These are phyloP conservation scores for Neospermospora avenae DNA, from an alignment of 2,329 filamentous ascomycete species.

Conservation along the genomic window DNA sequence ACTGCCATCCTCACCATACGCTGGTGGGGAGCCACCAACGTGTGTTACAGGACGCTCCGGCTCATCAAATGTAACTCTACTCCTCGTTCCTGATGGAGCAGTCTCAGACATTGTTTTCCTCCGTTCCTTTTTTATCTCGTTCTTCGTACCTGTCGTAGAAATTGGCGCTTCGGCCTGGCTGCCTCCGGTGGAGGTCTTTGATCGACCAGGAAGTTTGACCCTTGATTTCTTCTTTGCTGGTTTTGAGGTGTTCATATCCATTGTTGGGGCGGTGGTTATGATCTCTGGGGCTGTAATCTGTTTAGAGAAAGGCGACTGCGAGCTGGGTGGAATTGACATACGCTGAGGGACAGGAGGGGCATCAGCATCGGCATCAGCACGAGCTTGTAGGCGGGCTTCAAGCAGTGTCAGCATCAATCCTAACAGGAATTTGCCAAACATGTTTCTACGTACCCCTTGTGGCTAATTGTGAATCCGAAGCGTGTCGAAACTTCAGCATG, in stretches of 20 bases:
- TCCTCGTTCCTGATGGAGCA: constrained; percentile 35
- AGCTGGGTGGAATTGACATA: constrained; percentile 38
- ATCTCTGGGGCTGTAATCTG: constrained; percentile 60
- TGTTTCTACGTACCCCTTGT: constrained; percentile 41
- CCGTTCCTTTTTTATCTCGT: constrained; percentile 41
- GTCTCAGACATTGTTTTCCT: constrained; percentile 40
- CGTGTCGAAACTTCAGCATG: constrained; percentile 82
- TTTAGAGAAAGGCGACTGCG: neutral
- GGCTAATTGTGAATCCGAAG: constrained; percentile 86
- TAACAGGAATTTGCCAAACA: neutral
- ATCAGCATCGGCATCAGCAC: constrained; percentile 41
- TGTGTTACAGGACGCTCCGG: constrained; percentile 48
- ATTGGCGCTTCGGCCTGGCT: constrained; percentile 16
- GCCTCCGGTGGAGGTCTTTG: constrained; percentile 32
- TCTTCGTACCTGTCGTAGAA: constrained; percentile 22
- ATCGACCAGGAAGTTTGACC: constrained; percentile 50
- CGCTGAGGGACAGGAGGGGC: constrained; percentile 55
- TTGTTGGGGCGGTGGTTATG: constrained; percentile 87
- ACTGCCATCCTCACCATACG: constrained; percentile 59
- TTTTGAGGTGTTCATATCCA: constrained; percentile 50
- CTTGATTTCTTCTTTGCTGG: constrained; percentile 54
- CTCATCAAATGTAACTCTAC: constrained; percentile 59
- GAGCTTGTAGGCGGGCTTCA: constrained; percentile 62
- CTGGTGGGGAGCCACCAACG: constrained; percentile 46
- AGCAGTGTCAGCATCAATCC: constrained; percentile 8